phyloP scores from a whole-genome alignment of 129 eudicot genomes.

The Rutidosis leptorrhynchoides region DNA sequence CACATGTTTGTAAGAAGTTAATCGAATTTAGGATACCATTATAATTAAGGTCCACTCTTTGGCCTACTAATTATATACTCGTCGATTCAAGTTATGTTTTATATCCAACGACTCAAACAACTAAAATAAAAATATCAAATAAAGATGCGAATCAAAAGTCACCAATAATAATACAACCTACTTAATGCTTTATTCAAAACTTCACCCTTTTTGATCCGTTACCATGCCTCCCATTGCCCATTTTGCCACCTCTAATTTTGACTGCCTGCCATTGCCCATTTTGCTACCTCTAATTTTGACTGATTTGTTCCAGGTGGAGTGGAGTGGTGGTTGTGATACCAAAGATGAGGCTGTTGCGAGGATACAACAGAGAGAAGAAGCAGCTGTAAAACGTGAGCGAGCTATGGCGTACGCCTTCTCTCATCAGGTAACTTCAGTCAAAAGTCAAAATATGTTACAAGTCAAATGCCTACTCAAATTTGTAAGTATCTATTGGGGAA shows the following conservation, averaged over 20 bases:
- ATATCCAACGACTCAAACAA: no score
- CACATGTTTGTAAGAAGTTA: neutral
- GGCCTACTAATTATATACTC: neutral
- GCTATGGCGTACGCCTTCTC: conserved; percentile 96
- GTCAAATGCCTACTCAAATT: neutral
- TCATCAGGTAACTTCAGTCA: conserved; percentile 63
- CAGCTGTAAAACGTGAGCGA: conserved; percentile 84
- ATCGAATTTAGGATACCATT: neutral
- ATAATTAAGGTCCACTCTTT: neutral
- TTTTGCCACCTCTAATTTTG: neutral
- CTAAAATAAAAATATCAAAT: no score
- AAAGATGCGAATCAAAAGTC: no score
- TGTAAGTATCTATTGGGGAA: neutral
- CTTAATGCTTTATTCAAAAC: neutral
- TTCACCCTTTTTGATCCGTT: neutral
- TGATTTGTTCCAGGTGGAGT: conserved; percentile 57
- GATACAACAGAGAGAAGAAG: conserved; percentile 83
- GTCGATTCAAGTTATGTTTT: neutral
- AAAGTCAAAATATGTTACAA: neutral
- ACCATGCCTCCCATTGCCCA: neutral
- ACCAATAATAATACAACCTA: neutral
- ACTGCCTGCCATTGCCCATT: neutral
- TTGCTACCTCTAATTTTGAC: neutral
- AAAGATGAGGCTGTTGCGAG: conserved; percentile 65
- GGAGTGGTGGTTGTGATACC: conserved; percentile 73